Evolutionary conservation across 1,284 basidiomycete genomes (phyloP), one percentile per base, ranked within the genome.

Genomic region (Boletus hoseneyae): DNA sequence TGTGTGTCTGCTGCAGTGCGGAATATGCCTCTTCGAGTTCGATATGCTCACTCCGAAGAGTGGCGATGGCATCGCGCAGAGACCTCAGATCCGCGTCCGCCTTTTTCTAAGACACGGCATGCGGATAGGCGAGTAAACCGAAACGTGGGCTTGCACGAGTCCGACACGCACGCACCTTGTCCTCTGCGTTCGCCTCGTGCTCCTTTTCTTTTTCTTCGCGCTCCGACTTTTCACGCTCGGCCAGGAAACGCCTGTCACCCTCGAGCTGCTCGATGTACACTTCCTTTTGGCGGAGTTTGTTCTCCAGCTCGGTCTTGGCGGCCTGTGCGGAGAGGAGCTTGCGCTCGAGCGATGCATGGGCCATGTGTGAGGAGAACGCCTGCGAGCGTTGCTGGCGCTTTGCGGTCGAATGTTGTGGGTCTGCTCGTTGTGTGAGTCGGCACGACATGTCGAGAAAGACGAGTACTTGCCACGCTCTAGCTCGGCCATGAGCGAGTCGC

Each of bases 401-500:
- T 7, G 83, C 75, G 2, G 75, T 72, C 3, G 81, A 79, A 36
- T 79, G 70, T 44, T 83, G 79, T 2, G 82, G 82, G 57, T 84
- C 82, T 84, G 58, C 13, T 36, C 6, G 16, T n/a, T 25, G 13
- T 7, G 33, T 25, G 23, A 25, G 23, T 25, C 23, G 23, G 23
- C 6, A 7, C 23, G 23, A 25, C 21, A 23, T 23, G 23, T 25
- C 23, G 23, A 7, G 23, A 25, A 25, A 25, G 23, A 25, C 23
- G 23, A 4, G 25, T 19, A 23, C 66, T 47, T 56, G 78, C 83
- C 83, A 62, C 79, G 73, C 62, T 86, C 83, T 6, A 85, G 73
- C 57, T 86, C 83, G 23, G 83, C 82, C 30, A 78, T 75, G 39
- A 85, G 66, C 0, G 82, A 82, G 56, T 84, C 82, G 33, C 84